A percentile compares a stretch with the other conserved stretches of the same genome.
These are phyloP conservation scores for Mycena epipterygia DNA, from an alignment of 768 basidiomycete genomes.

Conservation along the genomic window DNA sequence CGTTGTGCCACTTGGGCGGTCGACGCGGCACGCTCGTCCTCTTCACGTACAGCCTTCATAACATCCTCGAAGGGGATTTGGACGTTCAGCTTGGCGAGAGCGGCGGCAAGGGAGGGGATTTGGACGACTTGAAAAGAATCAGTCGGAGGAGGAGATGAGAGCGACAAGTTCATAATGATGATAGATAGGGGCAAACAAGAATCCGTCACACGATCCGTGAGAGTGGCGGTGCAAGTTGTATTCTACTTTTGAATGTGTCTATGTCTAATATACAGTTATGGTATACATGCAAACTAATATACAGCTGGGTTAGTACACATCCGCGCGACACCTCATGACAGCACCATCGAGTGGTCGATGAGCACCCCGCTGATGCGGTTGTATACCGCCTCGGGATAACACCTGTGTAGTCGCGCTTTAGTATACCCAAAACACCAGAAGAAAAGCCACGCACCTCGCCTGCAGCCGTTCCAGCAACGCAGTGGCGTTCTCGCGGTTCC, in stretches of 20 bases:
- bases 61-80: slow-evolving; percentile 33
- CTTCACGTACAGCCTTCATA: slow-evolving; percentile 29
- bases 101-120: slow-evolving; percentile 29
- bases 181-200: too few relatives aligned
- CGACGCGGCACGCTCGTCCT: slow-evolving; percentile 25
- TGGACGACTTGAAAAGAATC: slow-evolving; percentile 27
- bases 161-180: too few relatives aligned
- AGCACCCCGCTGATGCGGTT: slow-evolving; percentile 86
- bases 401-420: slow-evolving; percentile 51
- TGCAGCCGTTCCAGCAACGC: slow-evolving; percentile 79
- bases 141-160: slow-evolving; percentile 11
- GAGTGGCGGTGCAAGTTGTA: background rate
- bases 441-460: slow-evolving; percentile 71
- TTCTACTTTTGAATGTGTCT: background rate
- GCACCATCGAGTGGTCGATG: slow-evolving; percentile 74
- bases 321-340: slow-evolving; percentile 40
- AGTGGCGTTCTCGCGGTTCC: slow-evolving; percentile 78
- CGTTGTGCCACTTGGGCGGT: slow-evolving; percentile 12
- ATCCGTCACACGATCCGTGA: background rate
- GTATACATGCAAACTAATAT: too few relatives aligned
- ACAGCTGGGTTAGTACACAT: slow-evolving; percentile 20
- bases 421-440: background rate
- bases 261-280: background rate
- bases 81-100: slow-evolving; percentile 33
- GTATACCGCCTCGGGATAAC: slow-evolving; percentile 84